Evolutionary conservation across 495 filamentous ascomycete species (phyloP), one percentile per base, ranked within the genome.

Genomic region (Geoglossum glabrum): DNA sequence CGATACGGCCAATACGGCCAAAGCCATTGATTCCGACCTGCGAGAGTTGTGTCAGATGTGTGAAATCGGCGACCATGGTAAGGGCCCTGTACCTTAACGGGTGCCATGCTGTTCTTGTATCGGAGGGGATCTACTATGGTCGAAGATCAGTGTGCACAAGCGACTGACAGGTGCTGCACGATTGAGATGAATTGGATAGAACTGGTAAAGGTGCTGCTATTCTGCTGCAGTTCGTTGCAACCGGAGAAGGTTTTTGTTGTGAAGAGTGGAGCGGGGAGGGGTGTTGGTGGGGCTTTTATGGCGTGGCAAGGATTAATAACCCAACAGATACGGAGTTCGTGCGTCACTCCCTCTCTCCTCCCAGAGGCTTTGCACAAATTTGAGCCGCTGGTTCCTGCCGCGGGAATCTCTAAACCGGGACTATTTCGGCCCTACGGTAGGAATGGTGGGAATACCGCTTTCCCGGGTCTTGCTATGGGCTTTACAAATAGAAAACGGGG

Each of bases 21-120:
- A 98, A 98, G 72, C 92, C 92, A 82, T 96, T 98, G 81, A 95
- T 95, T 66, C 89, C 89, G 66, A 93, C 87, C 82, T 90, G 36
- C 4, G 21, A 8, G 28, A 28, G 4, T 56, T 3, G 49, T 6
- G 15, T 56, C 19, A 45, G 31, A 3, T 38, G 54, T 3, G n/a
- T 15, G 30, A 23, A 23, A 38, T 19, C 17, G 40, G 23, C 10
- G n/a, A 21, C 3, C 23, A 1, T 21, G 40, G 3, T 21, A 45
- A 21, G 40, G 23, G n/a, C n/a, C 4, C 3, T 21, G 17, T 45
- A 45, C 40, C 40, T 45, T 45, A 5, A 21, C n/a, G 13, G 40
- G 40, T 21, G 40, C 40, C 40, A 45, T 45, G 40, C 23, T 45
- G 40, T 45, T 45, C 40, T 19, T 45, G 0, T 45, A 5, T 34